Evolutionary conservation across 139 green algal genomes (phyloP).

Genomic region (Micractinium sp.): DNA sequence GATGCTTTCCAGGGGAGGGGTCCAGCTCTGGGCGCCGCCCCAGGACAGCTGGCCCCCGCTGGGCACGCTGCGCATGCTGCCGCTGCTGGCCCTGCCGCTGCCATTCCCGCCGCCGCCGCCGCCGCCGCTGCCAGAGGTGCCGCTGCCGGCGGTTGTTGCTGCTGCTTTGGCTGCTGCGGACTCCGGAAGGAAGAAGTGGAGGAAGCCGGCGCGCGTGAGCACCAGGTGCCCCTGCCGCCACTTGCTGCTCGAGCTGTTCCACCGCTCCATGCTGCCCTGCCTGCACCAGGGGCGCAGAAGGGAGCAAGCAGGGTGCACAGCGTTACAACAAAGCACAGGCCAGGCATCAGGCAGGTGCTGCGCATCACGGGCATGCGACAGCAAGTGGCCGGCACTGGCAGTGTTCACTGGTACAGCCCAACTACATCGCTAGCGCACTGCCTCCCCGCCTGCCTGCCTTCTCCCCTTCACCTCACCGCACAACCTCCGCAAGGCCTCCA

Average conservation of each 20-base stretch:
- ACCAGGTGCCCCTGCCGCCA: constrained; percentile 72
- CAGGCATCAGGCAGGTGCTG: background rate
- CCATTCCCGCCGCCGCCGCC: background rate
- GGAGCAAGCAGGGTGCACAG: background rate
- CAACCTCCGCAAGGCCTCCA: too few species aligned
- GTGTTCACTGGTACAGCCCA: too few species aligned
- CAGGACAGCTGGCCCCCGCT: constrained; percentile 19
- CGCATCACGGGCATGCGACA: too few species aligned
- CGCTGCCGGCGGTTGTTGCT: background rate
- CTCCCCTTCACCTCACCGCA: too few species aligned
- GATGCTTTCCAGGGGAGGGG: constrained; percentile 32
- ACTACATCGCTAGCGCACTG: background rate
- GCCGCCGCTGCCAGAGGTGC: background rate
- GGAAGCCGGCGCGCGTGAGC: constrained; percentile 70
- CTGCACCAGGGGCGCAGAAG: constrained; percentile 24
- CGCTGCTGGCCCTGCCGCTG: background rate
- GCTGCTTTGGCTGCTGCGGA: constrained; percentile 10
- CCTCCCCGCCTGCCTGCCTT: too few species aligned
- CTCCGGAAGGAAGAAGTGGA: constrained; percentile 63
- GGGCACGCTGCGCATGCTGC: background rate
- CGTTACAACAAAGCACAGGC: background rate
- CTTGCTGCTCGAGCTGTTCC: constrained; percentile 37
- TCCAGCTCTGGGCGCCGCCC: constrained; percentile 20
- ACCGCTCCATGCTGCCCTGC: constrained; percentile 70
- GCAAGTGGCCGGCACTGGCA: too few species aligned